These are phyloP conservation scores for Brettanomyces bruxellensis DNA, from an alignment of 805 yeast species.

Conservation along the genomic window DNA sequence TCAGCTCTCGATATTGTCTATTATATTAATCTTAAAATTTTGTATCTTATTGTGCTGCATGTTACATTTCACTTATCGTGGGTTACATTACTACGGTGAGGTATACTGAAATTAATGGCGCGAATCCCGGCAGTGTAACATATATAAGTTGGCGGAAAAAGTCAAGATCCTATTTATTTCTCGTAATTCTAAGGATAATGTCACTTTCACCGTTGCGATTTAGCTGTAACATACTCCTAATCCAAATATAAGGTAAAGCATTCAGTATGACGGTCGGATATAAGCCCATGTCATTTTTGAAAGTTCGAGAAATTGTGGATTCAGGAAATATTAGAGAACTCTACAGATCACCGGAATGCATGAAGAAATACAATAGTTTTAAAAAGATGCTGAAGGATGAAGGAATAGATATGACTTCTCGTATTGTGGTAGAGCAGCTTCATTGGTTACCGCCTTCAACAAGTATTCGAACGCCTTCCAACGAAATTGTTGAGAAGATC, in stretches of 20 bases:
- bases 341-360: slow-evolving; percentile 37
- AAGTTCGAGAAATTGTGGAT: slow-evolving; percentile 28
- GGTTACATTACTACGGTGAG: too few relatives aligned
- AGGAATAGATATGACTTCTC: slow-evolving; percentile 36
- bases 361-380: slow-evolving; percentile 37
- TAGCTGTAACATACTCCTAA: too few relatives aligned
- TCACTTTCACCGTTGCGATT: too few relatives aligned
- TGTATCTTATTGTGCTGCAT: too few relatives aligned
- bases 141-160: background rate
- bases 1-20: too few relatives aligned
- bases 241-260: too few relatives aligned
- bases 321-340: slow-evolving; percentile 36
- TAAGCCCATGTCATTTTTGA: slow-evolving; percentile 39
- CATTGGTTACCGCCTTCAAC: slow-evolving; percentile 36
- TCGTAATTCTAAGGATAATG: too few relatives aligned
- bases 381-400: slow-evolving; percentile 29
- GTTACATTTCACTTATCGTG: too few relatives aligned
- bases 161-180: too few relatives aligned
- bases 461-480: slow-evolving; percentile 1
- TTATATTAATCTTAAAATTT: too few relatives aligned
- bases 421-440: slow-evolving; percentile 38
- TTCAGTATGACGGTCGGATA: slow-evolving; percentile 10
- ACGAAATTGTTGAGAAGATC: slow-evolving; percentile 9
- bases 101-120: too few relatives aligned
- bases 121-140: too few relatives aligned